Evolutionary conservation across 495 filamentous ascomycete species (phyloP).

Genomic region (Talaromyces proteolyticus): DNA sequence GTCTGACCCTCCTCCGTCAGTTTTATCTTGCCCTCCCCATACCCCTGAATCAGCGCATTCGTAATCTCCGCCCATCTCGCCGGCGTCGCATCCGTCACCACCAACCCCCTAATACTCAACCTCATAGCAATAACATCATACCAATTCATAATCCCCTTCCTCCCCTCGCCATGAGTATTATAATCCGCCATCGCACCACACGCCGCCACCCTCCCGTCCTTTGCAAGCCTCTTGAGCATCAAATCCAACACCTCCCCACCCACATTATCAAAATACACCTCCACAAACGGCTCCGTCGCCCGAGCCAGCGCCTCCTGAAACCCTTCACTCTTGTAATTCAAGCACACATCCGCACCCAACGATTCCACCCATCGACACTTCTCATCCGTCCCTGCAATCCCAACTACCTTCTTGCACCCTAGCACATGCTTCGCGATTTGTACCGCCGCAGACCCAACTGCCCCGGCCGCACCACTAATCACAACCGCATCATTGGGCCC

Average conservation of each 20-base stretch:
- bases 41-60: conserved; percentile 46
- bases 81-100: conserved; percentile 43
- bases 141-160: conserved; percentile 31
- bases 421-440: conserved; percentile 51
- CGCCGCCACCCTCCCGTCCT: conserved; percentile 47
- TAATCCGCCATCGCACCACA: conserved; percentile 46
- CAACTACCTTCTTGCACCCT: conserved; percentile 44
- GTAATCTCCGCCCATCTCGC: conserved; percentile 36
- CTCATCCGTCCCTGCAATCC: conserved; percentile 59
- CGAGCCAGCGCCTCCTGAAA: conserved; percentile 52
- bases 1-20: conserved; percentile 39
- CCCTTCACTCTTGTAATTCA: conserved; percentile 58
- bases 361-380: conserved; percentile 59
- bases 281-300: conserved; percentile 55
- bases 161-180: conserved; percentile 21
- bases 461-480: conserved; percentile 43
- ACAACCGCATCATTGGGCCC: conserved; percentile 36
- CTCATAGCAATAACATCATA: conserved; percentile 39
- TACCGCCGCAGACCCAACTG: conserved; percentile 38
- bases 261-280: conserved; percentile 60
- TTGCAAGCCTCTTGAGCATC: conserved; percentile 45
- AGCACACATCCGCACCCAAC: conserved; percentile 58
- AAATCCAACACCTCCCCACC: conserved; percentile 53
- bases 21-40: conserved; percentile 38
- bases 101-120: conserved; percentile 50